Conservation (phyloP, 2,329 filamentous ascomycete genomes). For the Botryotinia calthae region DNA sequence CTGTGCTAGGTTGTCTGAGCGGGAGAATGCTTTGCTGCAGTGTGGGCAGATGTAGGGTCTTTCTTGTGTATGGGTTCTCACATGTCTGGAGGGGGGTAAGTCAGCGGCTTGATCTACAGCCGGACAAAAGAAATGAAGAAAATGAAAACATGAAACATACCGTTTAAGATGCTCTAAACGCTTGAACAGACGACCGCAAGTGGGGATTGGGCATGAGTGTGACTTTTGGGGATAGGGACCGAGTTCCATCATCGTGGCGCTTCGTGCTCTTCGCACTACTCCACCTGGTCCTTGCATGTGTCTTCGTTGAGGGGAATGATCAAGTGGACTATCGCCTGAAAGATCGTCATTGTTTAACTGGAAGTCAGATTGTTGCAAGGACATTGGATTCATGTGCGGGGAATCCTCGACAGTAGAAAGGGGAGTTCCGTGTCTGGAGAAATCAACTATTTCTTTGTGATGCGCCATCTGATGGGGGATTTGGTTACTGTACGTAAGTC, state of each 20-base stretch:
- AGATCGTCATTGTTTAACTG: constrained; percentile 62
- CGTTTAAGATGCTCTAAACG: constrained; percentile 98
- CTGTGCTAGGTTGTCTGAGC: constrained; percentile 98
- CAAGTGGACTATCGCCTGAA: constrained; percentile 55
- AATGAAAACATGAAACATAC: constrained; percentile 59
- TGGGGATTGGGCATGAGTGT: constrained; percentile 98
- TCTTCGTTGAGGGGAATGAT: constrained; percentile 60
- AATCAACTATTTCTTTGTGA: constrained; percentile 74
- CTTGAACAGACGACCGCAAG: constrained; percentile 96
- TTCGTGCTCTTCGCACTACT: constrained; percentile 84
- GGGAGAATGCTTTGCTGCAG: constrained; percentile 98
- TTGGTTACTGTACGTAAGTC: constrained; percentile 69
- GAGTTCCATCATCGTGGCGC: constrained; percentile 93
- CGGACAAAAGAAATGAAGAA: constrained; percentile 34
- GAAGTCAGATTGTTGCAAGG: constrained; percentile 69
- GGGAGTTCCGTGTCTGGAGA: constrained; percentile 90
- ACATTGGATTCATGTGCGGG: constrained; percentile 68
- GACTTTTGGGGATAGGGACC: constrained; percentile 97
- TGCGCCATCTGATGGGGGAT: constrained; percentile 65
- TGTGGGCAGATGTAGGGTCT: constrained; percentile 96
- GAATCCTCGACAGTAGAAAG: constrained; percentile 81
- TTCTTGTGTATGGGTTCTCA: constrained; percentile 98
- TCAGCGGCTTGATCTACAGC: constrained; percentile 47
- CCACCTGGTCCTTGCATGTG: constrained; percentile 69
- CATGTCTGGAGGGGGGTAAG: constrained; percentile 67